A percentile compares a stretch with the other conserved stretches of the same genome.
Evolutionary conservation across 2,329 filamentous ascomycete genomes (phyloP).

Genomic region (Davidsoniella neocaledoniae): DNA sequence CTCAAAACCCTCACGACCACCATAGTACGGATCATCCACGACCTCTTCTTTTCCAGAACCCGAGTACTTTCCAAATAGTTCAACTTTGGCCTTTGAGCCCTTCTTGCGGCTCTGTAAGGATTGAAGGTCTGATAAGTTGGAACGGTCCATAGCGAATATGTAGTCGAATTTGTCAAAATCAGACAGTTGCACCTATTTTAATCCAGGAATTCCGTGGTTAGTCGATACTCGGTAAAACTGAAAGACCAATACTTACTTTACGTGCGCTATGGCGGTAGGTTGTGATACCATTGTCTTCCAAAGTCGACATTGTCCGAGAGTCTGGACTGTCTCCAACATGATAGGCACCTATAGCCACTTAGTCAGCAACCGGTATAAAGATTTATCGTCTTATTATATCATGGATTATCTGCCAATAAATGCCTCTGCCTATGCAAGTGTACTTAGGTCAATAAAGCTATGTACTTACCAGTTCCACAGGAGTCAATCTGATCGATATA

Average conservation of each 20-base stretch:
- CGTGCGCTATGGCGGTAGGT: conserved; percentile 64
- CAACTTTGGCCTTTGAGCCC: conserved; percentile 46
- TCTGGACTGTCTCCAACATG: conserved; percentile 66
- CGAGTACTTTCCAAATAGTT: conserved; percentile 72
- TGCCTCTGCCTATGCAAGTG: neutral
- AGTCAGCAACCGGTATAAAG: too few relatives aligned
- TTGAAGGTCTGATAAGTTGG: conserved; percentile 58
- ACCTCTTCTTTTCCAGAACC: conserved; percentile 51
- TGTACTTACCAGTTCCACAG: conserved; percentile 53
- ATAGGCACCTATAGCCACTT: conserved; percentile 45
- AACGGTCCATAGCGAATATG: conserved; percentile 83
- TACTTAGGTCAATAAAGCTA: neutral
- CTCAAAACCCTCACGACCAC: conserved; percentile 64
- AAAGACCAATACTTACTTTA: conserved; percentile 34
- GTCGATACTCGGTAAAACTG: conserved; percentile 9
- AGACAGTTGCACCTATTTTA: conserved; percentile 15
- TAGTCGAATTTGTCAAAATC: conserved; percentile 86
- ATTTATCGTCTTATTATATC: too few relatives aligned
- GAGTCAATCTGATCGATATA: conserved; percentile 60
- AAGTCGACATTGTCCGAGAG: conserved; percentile 57
- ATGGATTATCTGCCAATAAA: neutral
- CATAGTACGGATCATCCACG: conserved; percentile 84
- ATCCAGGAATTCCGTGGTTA: neutral
- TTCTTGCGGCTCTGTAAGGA: conserved; percentile 40
- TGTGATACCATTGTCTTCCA: conserved; percentile 56